Evolutionary conservation across 352 stramenopile genomes (phyloP).

Genomic region (Proteromonas lacertae): DNA sequence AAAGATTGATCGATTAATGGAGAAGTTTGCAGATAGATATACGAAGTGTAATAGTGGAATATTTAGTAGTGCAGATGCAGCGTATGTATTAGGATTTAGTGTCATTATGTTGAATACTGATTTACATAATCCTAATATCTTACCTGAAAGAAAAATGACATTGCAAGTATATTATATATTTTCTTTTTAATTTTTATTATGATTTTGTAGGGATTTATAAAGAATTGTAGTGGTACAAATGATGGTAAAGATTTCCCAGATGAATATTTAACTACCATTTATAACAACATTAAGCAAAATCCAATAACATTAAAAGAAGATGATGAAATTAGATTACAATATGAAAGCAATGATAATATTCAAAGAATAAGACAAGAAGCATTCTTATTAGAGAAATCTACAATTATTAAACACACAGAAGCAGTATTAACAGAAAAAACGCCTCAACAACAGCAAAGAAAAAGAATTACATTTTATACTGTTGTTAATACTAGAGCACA

Average conservation of each 20-base stretch:
- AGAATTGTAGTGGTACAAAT: conserved; percentile 83
- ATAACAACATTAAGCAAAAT: conserved; percentile 65
- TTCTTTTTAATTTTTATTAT: conserved; percentile 6
- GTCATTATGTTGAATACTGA: conserved; percentile 85
- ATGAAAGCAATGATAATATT: no score
- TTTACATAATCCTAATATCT: conserved; percentile 92
- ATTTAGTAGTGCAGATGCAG: conserved; percentile 73
- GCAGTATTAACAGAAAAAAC: background rate
- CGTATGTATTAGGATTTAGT: conserved; percentile 86
- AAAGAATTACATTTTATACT: conserved; percentile 5
- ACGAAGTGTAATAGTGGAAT: conserved; percentile 34
- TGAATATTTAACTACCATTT: conserved; percentile 63
- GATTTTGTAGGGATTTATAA: conserved; percentile 63
- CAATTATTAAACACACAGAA: conserved; percentile 2
- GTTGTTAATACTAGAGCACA: conserved; percentile 9
- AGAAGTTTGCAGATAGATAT: conserved; percentile 89
- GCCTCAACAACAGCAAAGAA: conserved; percentile 1
- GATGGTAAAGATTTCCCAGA: conserved; percentile 66
- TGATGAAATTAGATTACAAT: conserved; percentile 25
- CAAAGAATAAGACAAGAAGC: conserved; percentile 13
- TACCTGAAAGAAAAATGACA: conserved; percentile 83
- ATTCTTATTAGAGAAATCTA: conserved; percentile 1
- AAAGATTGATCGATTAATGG: conserved; percentile 99
- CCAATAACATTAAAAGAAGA: conserved; percentile 87
- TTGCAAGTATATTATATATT: no score